Evolutionary conservation across 1,284 basidiomycete species (phyloP).

Genomic region (Leccinum subspadiceum): DNA sequence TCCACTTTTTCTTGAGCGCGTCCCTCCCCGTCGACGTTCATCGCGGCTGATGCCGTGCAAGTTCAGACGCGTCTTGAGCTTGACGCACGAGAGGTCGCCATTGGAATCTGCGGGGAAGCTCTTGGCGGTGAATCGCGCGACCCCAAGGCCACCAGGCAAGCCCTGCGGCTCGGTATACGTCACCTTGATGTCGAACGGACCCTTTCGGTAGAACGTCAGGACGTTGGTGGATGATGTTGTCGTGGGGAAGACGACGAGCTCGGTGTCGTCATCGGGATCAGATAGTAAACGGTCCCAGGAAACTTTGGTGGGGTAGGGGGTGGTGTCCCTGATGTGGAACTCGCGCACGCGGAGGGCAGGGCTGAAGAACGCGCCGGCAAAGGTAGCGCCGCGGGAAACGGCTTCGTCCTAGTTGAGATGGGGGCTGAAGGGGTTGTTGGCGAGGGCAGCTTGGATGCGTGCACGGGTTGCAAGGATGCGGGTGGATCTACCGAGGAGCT

Average conservation of each 20-base stretch:
- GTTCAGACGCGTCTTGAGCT: constrained; percentile 87
- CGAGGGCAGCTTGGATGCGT: no score
- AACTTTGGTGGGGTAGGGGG: constrained; percentile 84
- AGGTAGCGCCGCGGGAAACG: constrained; percentile 81
- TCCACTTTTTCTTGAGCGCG: constrained; percentile 79
- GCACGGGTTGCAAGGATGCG: no score
- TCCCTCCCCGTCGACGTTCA: constrained; percentile 66
- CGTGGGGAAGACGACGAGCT: constrained; percentile 84
- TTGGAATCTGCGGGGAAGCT: constrained; percentile 64
- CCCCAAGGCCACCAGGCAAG: constrained; percentile 75
- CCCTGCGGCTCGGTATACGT: constrained; percentile 67
- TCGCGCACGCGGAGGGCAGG: constrained; percentile 71
- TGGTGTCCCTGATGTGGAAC: constrained; percentile 83
- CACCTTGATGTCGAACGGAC: constrained; percentile 84
- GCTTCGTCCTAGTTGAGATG: constrained; percentile 91
- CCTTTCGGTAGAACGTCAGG: constrained; percentile 90
- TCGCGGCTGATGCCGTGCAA: constrained; percentile 72
- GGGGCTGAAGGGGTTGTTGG: no score
- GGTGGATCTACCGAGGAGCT: no score
- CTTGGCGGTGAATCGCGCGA: constrained; percentile 75
- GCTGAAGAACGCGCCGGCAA: neutral
- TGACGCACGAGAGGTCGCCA: constrained; percentile 77
- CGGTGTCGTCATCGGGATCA: constrained; percentile 85
- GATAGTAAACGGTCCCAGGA: constrained; percentile 74
- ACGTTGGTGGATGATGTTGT: constrained; percentile 89